These are phyloP conservation scores for Entomortierella beljakovae DNA, from an alignment of 192 early-diverging fungal species.

Conservation along the genomic window DNA sequence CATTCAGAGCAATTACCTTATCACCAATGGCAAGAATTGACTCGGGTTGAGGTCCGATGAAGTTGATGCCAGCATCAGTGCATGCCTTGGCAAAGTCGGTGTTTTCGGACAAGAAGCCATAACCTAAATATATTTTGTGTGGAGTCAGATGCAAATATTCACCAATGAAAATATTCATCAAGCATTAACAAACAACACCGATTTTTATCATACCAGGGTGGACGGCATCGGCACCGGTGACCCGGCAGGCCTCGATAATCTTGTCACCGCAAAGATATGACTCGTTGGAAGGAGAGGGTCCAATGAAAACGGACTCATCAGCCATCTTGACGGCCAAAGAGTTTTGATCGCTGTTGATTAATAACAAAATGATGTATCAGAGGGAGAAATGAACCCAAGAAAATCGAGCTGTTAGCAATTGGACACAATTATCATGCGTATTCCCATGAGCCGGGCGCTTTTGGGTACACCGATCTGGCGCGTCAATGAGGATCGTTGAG, in stretches of 20 bases:
- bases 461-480: too few relatives aligned
- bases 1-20: conserved; percentile 57
- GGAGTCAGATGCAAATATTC: too few relatives aligned
- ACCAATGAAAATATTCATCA: too few relatives aligned
- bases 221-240: conserved; percentile 66
- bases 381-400: too few relatives aligned
- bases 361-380: too few relatives aligned
- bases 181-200: not conserved
- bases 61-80: conserved; percentile 61
- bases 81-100: conserved; percentile 66
- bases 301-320: conserved; percentile 68
- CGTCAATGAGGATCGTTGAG: too few relatives aligned
- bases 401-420: too few relatives aligned
- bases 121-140: conserved; percentile 52
- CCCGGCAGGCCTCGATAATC: conserved; percentile 60
- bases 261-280: conserved; percentile 66
- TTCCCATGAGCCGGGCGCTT: too few relatives aligned
- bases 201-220: conserved; percentile 64
- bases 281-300: conserved; percentile 62
- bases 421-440: too few relatives aligned
- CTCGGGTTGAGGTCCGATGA: conserved; percentile 67
- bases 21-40: conserved; percentile 71
- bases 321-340: conserved; percentile 65
- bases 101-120: conserved; percentile 74
- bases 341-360: conserved; percentile 55